These are phyloP conservation scores for Fusarium aywerte DNA, from an alignment of 2,329 filamentous ascomycete genomes.

Conservation along the genomic window DNA sequence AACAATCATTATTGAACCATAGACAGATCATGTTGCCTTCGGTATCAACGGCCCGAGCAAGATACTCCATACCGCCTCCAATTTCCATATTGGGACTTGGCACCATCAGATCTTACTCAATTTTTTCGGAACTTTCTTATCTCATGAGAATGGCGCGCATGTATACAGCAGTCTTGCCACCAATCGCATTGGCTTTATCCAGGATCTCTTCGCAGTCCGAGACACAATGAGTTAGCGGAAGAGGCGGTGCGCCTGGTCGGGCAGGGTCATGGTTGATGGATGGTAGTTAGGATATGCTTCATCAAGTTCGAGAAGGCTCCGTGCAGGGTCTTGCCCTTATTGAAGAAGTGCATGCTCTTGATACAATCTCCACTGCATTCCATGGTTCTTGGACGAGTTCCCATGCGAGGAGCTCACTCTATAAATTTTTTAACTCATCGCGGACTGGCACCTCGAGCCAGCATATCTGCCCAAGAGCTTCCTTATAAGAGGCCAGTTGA, in stretches of 20 bases:
- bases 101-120: background rate
- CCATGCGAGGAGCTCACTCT: slow-evolving; percentile 52
- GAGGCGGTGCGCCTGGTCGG: slow-evolving; percentile 41
- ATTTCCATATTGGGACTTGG: slow-evolving; percentile 52
- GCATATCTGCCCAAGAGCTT: slow-evolving; percentile 50
- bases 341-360: slow-evolving; percentile 51
- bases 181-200: slow-evolving; percentile 44
- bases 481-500: slow-evolving; percentile 20
- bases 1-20: slow-evolving; percentile 47
- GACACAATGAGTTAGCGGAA: slow-evolving; percentile 52
- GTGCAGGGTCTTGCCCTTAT: slow-evolving; percentile 47
- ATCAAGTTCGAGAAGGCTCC: slow-evolving; percentile 51
- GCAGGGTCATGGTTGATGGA: slow-evolving; percentile 45
- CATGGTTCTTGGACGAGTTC: slow-evolving; percentile 41
- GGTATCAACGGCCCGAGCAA: slow-evolving; percentile 52
- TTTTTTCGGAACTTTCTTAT: slow-evolving; percentile 2
- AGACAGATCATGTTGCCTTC: slow-evolving; percentile 54
- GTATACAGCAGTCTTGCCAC: slow-evolving; percentile 52
- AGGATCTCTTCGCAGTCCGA: slow-evolving; percentile 49
- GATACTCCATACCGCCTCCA: slow-evolving; percentile 49
- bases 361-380: slow-evolving; percentile 39
- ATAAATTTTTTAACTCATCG: slow-evolving; percentile 54
- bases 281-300: slow-evolving; percentile 45
- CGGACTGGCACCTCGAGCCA: slow-evolving; percentile 55
- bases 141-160: slow-evolving; percentile 38